Evolutionary conservation across 2,329 filamentous ascomycete species (phyloP), one percentile per base, ranked within the genome.

Genomic region (Phaeophleospora eucalypticola): DNA sequence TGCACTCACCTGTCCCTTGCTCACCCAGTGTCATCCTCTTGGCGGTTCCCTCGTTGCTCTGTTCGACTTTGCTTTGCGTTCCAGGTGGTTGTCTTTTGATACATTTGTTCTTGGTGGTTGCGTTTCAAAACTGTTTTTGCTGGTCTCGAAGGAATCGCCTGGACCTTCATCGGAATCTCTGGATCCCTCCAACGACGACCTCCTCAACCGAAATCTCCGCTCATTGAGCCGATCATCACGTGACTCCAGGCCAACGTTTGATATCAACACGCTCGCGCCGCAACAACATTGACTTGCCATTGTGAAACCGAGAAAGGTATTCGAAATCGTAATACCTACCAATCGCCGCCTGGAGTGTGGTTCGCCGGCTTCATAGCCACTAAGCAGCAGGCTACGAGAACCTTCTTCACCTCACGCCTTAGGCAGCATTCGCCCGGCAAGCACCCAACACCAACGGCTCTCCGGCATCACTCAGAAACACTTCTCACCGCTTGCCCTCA

Each of bases 11-110:
- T 46, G 27, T 38, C 37, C 44, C 43, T 49, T 43, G 43, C 20
- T 38, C 41, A 37, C 4, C 16, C 36, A 29, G 48, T 38, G 37
- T 48, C 45, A 39, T 47, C 16, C 49, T 46, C 35, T 50, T 52
- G 43, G 52, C 49, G 46, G 51, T 49, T 43, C 45, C 49, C 33
- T 56, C 44, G 18, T 48, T 54, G 51, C 45, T 51, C 34, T 40
- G 46, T 45, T 45, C 48, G 29, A 45, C 56, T 45, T 46, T 48
- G 37, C 43, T 53, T 48, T 43, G 45, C 41, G 32, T 48, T 49
- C 43, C 42, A 37, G 49, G 49, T 41, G 52, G 52, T 45, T 51
- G 43, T 51, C 43, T 51, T 42, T 51, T 43, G 45, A 35, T 41
- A 37, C 17, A 43, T 54, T 56, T 45, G 33, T 41, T 42, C 15